A percentile compares a stretch with the other conserved stretches of the same genome.
phyloP scores from a whole-genome alignment of 176 grass and related monocot genomes.

The Zoysia pacifica region DNA sequence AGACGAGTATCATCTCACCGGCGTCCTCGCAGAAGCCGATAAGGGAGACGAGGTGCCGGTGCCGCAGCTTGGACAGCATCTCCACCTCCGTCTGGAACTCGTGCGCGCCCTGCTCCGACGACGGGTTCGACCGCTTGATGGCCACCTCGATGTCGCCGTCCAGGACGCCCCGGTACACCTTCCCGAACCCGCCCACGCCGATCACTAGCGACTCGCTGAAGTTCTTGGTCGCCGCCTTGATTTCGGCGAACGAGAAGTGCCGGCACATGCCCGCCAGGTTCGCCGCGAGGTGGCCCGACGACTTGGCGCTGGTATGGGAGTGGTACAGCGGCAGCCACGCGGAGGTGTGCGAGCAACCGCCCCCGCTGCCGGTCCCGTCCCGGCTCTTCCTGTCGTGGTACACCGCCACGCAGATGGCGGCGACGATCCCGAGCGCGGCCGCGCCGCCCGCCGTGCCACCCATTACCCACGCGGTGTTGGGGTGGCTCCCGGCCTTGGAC shows the following conservation, averaged over 20 bases:
- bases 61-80: conserved; percentile 96
- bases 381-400: conserved; percentile 54
- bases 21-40: conserved; percentile 88
- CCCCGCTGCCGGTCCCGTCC: background rate
- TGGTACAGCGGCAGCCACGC: conserved; percentile 77
- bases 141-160: conserved; percentile 67
- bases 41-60: conserved; percentile 83
- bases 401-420: conserved; percentile 48
- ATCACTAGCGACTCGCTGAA: conserved; percentile 72
- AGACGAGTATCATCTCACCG: conserved; percentile 80
- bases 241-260: conserved; percentile 79
- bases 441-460: conserved; percentile 61
- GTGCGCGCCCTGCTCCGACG: conserved; percentile 73
- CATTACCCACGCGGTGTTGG: conserved; percentile 37
- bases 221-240: conserved; percentile 72
- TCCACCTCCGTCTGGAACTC: conserved; percentile 95
- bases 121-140: conserved; percentile 78
- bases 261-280: conserved; percentile 75
- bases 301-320: conserved; percentile 68
- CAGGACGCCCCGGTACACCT: conserved; percentile 72
- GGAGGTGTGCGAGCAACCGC: conserved; percentile 54
- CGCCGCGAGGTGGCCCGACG: conserved; percentile 58
- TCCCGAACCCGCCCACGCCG: conserved; percentile 85
- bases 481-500: background rate
- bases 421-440: conserved; percentile 47